A percentile compares a stretch with the other conserved stretches of the same genome.
Evolutionary conservation across 306 rosid species (phyloP).

Genomic region (Pterocarpus santalinus): DNA sequence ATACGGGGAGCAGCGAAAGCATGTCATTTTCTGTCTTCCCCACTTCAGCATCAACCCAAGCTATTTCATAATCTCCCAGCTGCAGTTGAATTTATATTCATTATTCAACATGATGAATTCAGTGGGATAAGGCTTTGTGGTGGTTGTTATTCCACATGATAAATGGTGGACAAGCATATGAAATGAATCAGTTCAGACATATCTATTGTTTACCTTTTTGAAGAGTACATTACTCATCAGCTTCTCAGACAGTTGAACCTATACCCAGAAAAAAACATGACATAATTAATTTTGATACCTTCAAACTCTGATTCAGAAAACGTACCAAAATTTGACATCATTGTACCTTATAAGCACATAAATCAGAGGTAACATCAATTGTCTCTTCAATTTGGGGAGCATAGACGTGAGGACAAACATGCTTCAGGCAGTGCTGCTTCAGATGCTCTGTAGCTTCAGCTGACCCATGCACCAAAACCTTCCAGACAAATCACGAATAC

Average conservation of each 20-base stretch:
- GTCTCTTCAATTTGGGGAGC: conserved; percentile 97
- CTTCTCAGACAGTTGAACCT: conserved; percentile 96
- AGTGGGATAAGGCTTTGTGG: not conserved
- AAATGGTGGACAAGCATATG: conserved; percentile 19
- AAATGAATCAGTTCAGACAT: conserved; percentile 16
- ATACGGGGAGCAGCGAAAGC: conserved; percentile 74
- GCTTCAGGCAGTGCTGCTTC: conserved; percentile 87
- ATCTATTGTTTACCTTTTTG: conserved; percentile 72
- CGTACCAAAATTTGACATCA: conserved; percentile 20
- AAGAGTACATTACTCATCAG: conserved; percentile 91
- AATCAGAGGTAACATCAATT: conserved; percentile 94
- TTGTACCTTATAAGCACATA: conserved; percentile 92
- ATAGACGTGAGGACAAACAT: conserved; percentile 87
- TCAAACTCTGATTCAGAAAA: conserved; percentile 28
- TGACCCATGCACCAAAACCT: conserved; percentile 99
- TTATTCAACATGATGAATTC: conserved; percentile 33
- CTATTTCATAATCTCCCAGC: conserved; percentile 91
- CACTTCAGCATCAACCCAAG: conserved; percentile 93
- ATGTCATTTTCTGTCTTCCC: conserved; percentile 74
- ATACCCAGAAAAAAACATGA: conserved; percentile 42
- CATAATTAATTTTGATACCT: conserved; percentile 31
- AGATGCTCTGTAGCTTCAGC: conserved; percentile 99
- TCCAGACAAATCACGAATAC: conserved; percentile 32
- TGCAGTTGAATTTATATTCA: conserved; percentile 53
- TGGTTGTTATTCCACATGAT: conserved; percentile 17